Percentiles rank a stretch among this genome's conserved stretches.
These are phyloP conservation scores for Eucalyptus sp. DNA, from an alignment of 345 rosid genomes.

Conservation along the genomic window DNA sequence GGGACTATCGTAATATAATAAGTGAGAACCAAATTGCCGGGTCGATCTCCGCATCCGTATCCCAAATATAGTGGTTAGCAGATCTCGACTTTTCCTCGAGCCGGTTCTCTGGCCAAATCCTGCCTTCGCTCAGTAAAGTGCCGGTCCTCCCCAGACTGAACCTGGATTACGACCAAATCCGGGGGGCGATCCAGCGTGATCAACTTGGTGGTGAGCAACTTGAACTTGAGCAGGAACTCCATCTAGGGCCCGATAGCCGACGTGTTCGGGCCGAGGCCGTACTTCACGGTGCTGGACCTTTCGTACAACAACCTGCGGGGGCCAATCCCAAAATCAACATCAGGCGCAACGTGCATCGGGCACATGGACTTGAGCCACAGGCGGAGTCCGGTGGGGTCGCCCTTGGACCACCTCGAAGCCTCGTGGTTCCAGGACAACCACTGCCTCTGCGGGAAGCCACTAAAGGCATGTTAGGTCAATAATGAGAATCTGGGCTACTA, in stretches of 20 bases:
- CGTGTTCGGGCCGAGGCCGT: conserved; percentile 14
- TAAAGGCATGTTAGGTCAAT: conserved; percentile 4
- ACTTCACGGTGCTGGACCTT: conserved; percentile 28
- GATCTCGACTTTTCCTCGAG: conserved; percentile 31
- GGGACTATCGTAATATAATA: no score
- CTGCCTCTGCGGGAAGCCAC: conserved; percentile 38
- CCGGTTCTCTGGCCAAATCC: conserved; percentile 15
- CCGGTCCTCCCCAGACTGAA: conserved; percentile 26
- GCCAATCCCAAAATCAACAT: conserved; percentile 11
- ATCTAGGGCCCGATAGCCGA: conserved; percentile 16
- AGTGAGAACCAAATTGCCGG: conserved; percentile 18
- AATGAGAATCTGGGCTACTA: neutral
- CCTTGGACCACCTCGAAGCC: conserved; percentile 31
- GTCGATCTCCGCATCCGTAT: conserved; percentile 10
- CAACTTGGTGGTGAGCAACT: conserved; percentile 10
- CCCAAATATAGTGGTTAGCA: conserved; percentile 22
- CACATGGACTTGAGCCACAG: conserved; percentile 41
- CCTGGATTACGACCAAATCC: conserved; percentile 16
- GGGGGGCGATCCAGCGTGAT: conserved; percentile 16
- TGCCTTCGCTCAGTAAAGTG: conserved; percentile 24
- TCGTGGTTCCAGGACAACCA: conserved; percentile 22
- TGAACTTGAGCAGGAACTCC: conserved; percentile 24
- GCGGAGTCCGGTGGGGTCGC: conserved; percentile 16
- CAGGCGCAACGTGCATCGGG: conserved; percentile 19
- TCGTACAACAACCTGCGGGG: conserved; percentile 26